These are phyloP conservation scores for Vishniacozyma victoriae DNA, from an alignment of 768 basidiomycete species.

Conservation along the genomic window DNA sequence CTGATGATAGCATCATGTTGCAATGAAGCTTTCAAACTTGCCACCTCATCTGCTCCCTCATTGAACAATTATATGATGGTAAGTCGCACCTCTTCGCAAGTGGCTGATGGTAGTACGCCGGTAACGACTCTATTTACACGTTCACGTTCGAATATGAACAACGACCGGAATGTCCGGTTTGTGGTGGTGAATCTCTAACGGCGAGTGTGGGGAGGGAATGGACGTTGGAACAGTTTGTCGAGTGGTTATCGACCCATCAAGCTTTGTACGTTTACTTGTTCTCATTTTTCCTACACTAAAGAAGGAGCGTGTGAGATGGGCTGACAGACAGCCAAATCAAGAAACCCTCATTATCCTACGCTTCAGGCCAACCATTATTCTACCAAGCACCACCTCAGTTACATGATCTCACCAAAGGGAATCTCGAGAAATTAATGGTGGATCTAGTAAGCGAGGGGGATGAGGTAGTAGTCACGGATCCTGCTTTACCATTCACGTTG, in stretches of 20 bases:
- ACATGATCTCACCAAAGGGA: conserved; percentile 80
- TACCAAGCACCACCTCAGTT: conserved; percentile 89
- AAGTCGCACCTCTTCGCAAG: conserved; percentile 4
- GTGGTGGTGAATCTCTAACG: conserved; percentile 82
- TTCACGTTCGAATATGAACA: conserved; percentile 95
- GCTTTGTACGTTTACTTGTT: conserved; percentile 59
- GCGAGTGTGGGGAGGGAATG: conserved; percentile 63
- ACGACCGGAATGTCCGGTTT: conserved; percentile 90
- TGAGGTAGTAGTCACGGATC: conserved; percentile 82
- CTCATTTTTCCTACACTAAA: background rate
- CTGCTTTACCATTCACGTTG: conserved; percentile 77
- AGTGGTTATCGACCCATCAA: conserved; percentile 76
- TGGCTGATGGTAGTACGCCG: conserved; percentile 67
- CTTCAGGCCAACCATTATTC: conserved; percentile 69
- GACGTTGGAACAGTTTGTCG: conserved; percentile 82
- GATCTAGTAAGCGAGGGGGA: conserved; percentile 73
- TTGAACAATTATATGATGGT: conserved; percentile 85
- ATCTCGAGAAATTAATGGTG: conserved; percentile 75
- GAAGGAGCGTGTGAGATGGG: background rate
- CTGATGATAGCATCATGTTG: conserved; percentile 75
- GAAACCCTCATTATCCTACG: conserved; percentile 75
- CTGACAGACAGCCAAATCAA: conserved; percentile 74
- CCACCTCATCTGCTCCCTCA: conserved; percentile 87
- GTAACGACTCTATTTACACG: conserved; percentile 92
- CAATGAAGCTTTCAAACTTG: conserved; percentile 98